phyloP scores from a whole-genome alignment of 306 rosid genomes.

The Acacia acuminata region DNA sequence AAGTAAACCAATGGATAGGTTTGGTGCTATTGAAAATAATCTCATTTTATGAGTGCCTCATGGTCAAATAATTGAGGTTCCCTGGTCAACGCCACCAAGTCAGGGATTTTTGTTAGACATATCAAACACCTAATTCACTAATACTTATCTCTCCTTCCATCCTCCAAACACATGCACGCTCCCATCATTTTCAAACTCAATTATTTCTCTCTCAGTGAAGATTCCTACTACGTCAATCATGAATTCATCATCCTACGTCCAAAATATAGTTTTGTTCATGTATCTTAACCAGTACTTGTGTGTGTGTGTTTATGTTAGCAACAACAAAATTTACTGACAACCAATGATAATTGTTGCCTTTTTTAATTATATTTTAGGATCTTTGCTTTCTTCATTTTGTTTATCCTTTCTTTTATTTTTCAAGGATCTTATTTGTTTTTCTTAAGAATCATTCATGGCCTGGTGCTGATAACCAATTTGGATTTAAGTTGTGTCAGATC shows the following conservation, averaged over 20 bases:
- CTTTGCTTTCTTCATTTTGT: neutral
- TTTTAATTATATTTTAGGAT: neutral
- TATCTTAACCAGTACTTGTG: neutral
- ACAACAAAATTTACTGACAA: too few species aligned
- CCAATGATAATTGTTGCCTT: neutral
- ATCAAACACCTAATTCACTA: slow-evolving; percentile 12
- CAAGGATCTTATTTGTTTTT: neutral
- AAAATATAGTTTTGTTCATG: neutral
- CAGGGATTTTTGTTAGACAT: neutral
- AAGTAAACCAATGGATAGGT: too few species aligned
- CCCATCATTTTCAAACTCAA: slow-evolving; percentile 10
- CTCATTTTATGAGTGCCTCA: neutral
- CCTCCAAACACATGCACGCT: neutral
- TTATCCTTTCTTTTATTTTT: too few species aligned
- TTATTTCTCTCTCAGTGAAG: neutral
- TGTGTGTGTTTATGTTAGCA: too few species aligned
- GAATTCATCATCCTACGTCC: neutral
- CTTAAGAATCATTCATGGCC: neutral
- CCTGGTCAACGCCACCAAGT: neutral
- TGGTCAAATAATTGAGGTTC: slow-evolving; percentile 1
- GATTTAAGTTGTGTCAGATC: neutral
- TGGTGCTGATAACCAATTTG: neutral
- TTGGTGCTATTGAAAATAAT: too few species aligned
- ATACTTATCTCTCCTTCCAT: neutral
- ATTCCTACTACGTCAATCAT: neutral